Evolutionary conservation across 306 rosid genomes (phyloP), one percentile per base, ranked within the genome.

Genomic region (Psophocarpus tetragonolobus): DNA sequence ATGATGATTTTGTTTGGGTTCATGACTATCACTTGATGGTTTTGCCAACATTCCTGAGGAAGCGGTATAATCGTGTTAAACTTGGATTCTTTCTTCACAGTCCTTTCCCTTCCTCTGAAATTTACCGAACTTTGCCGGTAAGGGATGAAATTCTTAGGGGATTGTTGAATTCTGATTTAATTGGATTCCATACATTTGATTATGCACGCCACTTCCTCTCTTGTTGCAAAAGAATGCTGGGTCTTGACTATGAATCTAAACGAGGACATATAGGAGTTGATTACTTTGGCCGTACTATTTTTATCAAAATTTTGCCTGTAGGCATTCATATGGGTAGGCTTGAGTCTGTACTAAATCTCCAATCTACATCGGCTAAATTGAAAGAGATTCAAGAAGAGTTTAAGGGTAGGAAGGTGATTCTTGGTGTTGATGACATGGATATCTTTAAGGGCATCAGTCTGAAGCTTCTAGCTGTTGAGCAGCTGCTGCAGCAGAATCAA

Each of bases 101-200:
- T 75, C 97, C 94, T 65, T 91, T 89, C 63, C 93, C 94, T 27
- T 87, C 96, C 20, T 92, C 92, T 23, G 93, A 92, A 84, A 88
- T 87, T 71, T 92, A 92, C 84, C 80, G 93, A 79, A 90, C 96
- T 72, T 81, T 92, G 85, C 87, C 95, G 0, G 93, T 92, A 32
- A 88, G 93, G 32, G 90, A 90, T 73, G 95, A 88, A 86, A 92
- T 92, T 72, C 81, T 92, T 67, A 87, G 84, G 85, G 91, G 91
- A 26, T 84, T 92, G 82, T 85, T 92, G 81, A 90, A 90, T 56
- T 87, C 92, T 21, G 97, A 90, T 65, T 82, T 92, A 42, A 87
- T 92, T 79, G 97, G 97, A 58, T 90, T 92, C 67, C 97, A 90
- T 76, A 92, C 93, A n/a, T 92, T 90, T 82, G 96, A 92, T 74